Percentiles rank a stretch among this genome's conserved stretches.
These are phyloP conservation scores for Mycena galericulata DNA, from an alignment of 768 basidiomycete genomes.

Conservation along the genomic window DNA sequence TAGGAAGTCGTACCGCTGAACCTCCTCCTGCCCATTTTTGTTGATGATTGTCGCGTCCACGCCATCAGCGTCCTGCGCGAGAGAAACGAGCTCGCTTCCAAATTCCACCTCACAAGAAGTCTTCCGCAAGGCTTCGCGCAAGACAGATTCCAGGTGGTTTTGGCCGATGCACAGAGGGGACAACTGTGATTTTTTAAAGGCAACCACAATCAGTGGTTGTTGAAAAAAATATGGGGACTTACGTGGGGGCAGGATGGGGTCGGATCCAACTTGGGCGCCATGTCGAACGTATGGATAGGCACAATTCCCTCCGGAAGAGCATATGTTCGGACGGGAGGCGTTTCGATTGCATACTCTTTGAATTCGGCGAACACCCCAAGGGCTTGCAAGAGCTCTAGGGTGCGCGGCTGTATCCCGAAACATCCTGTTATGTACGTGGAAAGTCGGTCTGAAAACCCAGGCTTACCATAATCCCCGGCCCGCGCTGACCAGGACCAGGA, in stretches of 20 bases:
- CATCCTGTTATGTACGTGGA: too few species aligned
- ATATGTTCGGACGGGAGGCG: slow-evolving; percentile 23
- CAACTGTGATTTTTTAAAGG: slow-evolving; percentile 17
- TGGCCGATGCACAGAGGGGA: slow-evolving; percentile 29
- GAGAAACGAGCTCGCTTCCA: slow-evolving; percentile 25
- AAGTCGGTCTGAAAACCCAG: too few species aligned
- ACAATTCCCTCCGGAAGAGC: slow-evolving; percentile 17
- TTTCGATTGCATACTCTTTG: background rate
- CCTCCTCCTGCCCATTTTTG: slow-evolving; percentile 13
- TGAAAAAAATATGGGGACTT: slow-evolving; percentile 15
- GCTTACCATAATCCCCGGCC: too few species aligned
- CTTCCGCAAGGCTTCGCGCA: slow-evolving; percentile 36
- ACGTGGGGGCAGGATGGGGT: slow-evolving; percentile 38
- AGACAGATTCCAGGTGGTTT: slow-evolving; percentile 33
- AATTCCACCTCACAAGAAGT: slow-evolving; percentile 38
- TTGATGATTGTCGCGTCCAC: slow-evolving; percentile 35
- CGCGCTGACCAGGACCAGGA: slow-evolving; percentile 30
- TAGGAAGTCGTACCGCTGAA: slow-evolving; percentile 22
- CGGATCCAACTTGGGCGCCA: slow-evolving; percentile 21
- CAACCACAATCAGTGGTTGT: background rate
- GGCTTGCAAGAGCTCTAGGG: slow-evolving; percentile 40
- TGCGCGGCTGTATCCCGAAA: slow-evolving; percentile 37
- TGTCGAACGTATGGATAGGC: slow-evolving; percentile 8
- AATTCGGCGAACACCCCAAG: slow-evolving; percentile 38
- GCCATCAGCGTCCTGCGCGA: slow-evolving; percentile 34